Base-by-base conservation (phyloP, 371 early-diverging fungal genomes). In the Mortierella sp. region DNA sequence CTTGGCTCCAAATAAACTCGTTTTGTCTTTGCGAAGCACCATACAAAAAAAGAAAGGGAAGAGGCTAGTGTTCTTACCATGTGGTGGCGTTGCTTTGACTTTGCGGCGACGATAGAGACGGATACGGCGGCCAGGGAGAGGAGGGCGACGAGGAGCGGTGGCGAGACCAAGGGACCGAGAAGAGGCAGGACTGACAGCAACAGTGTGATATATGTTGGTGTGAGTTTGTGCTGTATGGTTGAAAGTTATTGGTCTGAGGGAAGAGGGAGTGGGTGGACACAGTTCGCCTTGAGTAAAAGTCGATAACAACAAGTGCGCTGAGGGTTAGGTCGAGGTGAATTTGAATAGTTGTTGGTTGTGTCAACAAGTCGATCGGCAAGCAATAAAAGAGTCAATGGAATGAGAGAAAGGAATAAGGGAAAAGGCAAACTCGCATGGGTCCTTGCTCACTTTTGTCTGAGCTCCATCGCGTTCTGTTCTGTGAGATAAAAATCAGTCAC, bases 91-190 rank as follows among this genome's bases (percentile, higher is more conserved):
- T 69, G 69, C 26, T 61, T 68, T n/a, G 67, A 45, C 41, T 74
- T 74, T 48, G 68, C 68, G 9, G 69, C 74, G 34, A 74, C 31
- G 64, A 74, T 29, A 22, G 74, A 74, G 69, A 74, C 52, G 24
- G 74, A 68, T 64, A 74, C 47, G 19, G 68, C 64, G 39, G 47
- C 64, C 31, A 71, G 44, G 26, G 74, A 68, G 74, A 74, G 68
- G 26, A 68, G 22, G 48, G 64, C 69, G 52, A 74, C 55, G 45
- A 73, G 73, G 41, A 73, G 24, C 55, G 73, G 73, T 24, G 66
- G 45, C 19, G 66, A 66, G 55, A 73, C 43, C 50, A 73, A 34
- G 6, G 64, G 64, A 44, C 43, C 37, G 64, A 58, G 22, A 22
- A 67, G 53, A 61, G 69, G 68, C 8, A 68, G 41, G n/a, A 68